Conservation (phyloP, 1,284 basidiomycete genomes). For the Boletus smithii region DNA sequence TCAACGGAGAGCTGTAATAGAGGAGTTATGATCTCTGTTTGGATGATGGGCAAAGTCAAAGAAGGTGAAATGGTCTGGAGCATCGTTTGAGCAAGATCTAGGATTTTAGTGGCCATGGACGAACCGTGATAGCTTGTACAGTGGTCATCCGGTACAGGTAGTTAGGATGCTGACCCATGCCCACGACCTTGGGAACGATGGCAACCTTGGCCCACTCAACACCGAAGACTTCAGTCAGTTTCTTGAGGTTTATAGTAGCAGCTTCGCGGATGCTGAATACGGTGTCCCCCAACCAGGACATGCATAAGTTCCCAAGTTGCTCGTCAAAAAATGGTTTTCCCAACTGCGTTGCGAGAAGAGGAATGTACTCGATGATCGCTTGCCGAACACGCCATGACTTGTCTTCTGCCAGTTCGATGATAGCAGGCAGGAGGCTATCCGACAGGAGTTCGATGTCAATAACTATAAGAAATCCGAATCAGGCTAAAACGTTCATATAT, state of each 20-base stretch:
- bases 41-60: constrained; percentile 84
- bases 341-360: constrained; percentile 91
- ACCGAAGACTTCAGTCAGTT: constrained; percentile 97
- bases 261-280: constrained; percentile 98
- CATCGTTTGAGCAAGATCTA: constrained; percentile 12
- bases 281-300: constrained; percentile 99
- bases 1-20: constrained; percentile 85
- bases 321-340: constrained; percentile 98
- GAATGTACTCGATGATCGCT: constrained; percentile 99
- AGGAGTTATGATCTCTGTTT: constrained; percentile 82
- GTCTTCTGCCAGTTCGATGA: constrained; percentile 97
- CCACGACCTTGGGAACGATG: constrained; percentile 97
- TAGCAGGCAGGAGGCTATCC: constrained; percentile 94
- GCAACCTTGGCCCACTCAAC: constrained; percentile 95
- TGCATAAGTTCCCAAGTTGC: constrained; percentile 93
- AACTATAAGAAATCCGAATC: constrained; percentile 48
- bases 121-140: constrained; percentile 94
- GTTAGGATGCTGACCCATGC: constrained; percentile 96
- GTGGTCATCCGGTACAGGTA: constrained; percentile 99
- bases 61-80: constrained; percentile 89
- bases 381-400: constrained; percentile 99
- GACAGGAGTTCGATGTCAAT: constrained; percentile 97
- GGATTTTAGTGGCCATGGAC: constrained; percentile 29
- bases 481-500: constrained; percentile 7
- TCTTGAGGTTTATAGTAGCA: constrained; percentile 95